phyloP scores from a whole-genome alignment of 805 yeast genomes.

The fission yeast (Schizosaccharomyces pombe) region DNA sequence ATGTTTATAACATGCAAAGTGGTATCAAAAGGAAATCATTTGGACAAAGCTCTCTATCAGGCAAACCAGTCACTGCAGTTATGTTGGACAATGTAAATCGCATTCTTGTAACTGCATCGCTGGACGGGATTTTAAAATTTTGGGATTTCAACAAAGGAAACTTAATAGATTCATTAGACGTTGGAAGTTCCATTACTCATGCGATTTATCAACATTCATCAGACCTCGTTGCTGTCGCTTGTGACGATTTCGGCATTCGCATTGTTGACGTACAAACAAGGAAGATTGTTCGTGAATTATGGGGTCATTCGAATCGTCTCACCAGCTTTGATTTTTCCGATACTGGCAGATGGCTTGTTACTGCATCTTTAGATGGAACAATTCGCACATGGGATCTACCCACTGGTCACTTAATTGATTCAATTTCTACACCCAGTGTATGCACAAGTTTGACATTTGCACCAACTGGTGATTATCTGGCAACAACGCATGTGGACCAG shows the following conservation, averaged over 20 bases:
- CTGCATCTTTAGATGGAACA: constrained; percentile 64
- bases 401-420: constrained; percentile 90
- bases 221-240: constrained; percentile 60
- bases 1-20: constrained; percentile 72
- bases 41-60: constrained; percentile 16
- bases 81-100: constrained; percentile 79
- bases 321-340: constrained; percentile 78
- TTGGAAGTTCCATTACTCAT: constrained; percentile 56
- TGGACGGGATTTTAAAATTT: constrained; percentile 75
- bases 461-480: constrained; percentile 70
- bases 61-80: constrained; percentile 61
- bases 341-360: constrained; percentile 84
- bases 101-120: constrained; percentile 62
- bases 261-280: constrained; percentile 65
- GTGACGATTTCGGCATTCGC: constrained; percentile 68
- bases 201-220: constrained; percentile 61
- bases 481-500: constrained; percentile 76
- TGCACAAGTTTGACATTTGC: constrained; percentile 63
- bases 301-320: constrained; percentile 75
- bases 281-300: constrained; percentile 59
- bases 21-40: constrained; percentile 58
- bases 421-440: constrained; percentile 52
- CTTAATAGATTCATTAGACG: constrained; percentile 37
- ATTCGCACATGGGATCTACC: constrained; percentile 94
- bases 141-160: constrained; percentile 58